Evolutionary conservation across 73 alveolate species (phyloP).

Genomic region (Breviolum minutum): DNA sequence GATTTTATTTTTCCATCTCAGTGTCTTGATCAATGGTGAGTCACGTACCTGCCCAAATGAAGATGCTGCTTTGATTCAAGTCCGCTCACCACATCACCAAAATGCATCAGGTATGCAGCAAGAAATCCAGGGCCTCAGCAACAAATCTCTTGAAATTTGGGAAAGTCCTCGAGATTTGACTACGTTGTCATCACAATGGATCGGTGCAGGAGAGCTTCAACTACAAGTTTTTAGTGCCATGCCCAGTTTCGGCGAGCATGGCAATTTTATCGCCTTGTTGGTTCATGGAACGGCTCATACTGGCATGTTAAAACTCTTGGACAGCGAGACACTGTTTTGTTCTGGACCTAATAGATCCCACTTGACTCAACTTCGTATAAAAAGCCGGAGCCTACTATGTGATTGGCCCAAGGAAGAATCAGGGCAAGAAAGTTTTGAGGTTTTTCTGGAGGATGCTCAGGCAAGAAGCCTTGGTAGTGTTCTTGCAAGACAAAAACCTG

Average conservation of each 20-base stretch:
- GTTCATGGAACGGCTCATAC: not conserved
- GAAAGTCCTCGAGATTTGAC: not conserved
- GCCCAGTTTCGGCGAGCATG: not conserved
- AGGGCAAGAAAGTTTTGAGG: not conserved
- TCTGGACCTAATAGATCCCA: constrained; percentile 23
- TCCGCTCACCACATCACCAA: no score
- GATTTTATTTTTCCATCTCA: no score
- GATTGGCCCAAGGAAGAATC: not conserved
- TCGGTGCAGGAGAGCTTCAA: not conserved
- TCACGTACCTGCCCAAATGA: no score
- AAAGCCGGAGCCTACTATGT: not conserved
- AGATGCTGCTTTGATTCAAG: no score
- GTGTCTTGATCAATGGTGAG: no score
- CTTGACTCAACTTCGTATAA: not conserved
- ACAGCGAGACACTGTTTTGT: not conserved
- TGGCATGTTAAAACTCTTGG: not conserved
- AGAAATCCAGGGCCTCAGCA: no score
- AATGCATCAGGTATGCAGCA: no score
- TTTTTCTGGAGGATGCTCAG: not conserved
- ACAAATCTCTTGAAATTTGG: not conserved
- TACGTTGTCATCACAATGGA: not conserved
- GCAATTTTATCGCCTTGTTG: not conserved
- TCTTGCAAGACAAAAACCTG: not conserved
- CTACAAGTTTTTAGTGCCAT: not conserved
- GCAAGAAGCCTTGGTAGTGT: not conserved